Evolutionary conservation across 352 stramenopile species (phyloP).

Genomic region (Globisporangium uncinulatum): DNA sequence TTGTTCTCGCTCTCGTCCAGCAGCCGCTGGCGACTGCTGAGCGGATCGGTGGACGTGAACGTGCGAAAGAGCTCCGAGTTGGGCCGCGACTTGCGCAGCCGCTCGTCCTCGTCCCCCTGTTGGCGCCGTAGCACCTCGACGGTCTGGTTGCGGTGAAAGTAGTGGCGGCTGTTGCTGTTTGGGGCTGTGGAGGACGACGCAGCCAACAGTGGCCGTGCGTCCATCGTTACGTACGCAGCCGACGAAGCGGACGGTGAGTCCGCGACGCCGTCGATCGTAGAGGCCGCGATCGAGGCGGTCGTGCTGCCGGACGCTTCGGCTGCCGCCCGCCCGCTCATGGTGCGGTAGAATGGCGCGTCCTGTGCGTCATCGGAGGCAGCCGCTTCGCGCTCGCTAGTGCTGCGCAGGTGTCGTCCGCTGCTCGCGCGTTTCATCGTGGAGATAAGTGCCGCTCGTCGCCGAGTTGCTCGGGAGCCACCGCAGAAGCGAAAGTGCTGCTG

Average conservation of each 20-base stretch:
- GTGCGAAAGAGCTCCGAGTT: conserved; percentile 70
- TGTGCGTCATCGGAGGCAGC: too few relatives aligned
- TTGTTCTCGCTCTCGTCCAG: conserved; percentile 42
- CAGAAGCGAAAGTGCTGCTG: too few relatives aligned
- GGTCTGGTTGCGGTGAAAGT: conserved; percentile 73
- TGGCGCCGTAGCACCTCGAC: conserved; percentile 57
- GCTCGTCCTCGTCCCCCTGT: conserved; percentile 13
- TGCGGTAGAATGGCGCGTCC: too few relatives aligned
- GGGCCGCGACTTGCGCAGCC: conserved; percentile 34
- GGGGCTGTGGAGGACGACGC: not conserved
- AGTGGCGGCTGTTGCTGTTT: conserved; percentile 15
- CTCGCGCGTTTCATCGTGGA: too few relatives aligned
- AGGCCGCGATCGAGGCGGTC: conserved; percentile 4
- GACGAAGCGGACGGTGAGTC: conserved; percentile 9
- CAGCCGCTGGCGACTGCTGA: conserved; percentile 51
- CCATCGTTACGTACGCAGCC: conserved; percentile 10
- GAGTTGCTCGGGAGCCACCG: too few relatives aligned
- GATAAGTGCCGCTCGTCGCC: too few relatives aligned
- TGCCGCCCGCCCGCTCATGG: too few relatives aligned
- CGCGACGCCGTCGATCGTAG: conserved; percentile 4
- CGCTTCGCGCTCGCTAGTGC: too few relatives aligned
- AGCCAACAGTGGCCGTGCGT: conserved; percentile 14
- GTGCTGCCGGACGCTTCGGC: not conserved
- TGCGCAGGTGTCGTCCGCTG: too few relatives aligned
- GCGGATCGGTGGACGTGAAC: conserved; percentile 54